Percentiles rank a stretch among this genome's conserved stretches.
These are phyloP conservation scores for Noccaea bulbosa DNA, from an alignment of 345 rosid genomes.

Conservation along the genomic window DNA sequence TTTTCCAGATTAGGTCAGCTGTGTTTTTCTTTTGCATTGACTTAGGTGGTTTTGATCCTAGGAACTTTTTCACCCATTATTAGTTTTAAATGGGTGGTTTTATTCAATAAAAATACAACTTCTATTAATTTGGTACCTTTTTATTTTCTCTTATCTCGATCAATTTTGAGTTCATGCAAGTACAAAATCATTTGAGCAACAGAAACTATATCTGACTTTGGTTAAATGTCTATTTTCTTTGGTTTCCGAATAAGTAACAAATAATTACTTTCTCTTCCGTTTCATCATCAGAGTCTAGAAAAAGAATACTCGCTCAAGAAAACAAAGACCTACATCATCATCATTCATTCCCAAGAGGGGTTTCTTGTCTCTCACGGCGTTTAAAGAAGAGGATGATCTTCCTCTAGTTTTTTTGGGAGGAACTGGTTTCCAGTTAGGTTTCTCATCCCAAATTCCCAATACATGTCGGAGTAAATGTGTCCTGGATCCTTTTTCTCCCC, in stretches of 20 bases:
- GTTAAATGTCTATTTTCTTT: not conserved
- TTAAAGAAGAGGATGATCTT: constrained; percentile 58
- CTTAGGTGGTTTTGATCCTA: constrained; percentile 14
- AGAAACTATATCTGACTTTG: not conserved
- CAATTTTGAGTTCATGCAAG: not conserved
- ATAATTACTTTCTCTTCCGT: too few relatives aligned
- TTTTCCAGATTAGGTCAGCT: constrained; percentile 5
- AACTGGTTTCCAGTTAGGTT: constrained; percentile 71
- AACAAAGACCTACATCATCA: too few relatives aligned
- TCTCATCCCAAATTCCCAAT: constrained; percentile 93
- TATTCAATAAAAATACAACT: constrained; percentile 12
- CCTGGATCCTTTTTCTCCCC: constrained; percentile 61
- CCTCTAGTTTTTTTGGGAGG: constrained; percentile 63
- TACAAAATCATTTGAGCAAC: too few relatives aligned
- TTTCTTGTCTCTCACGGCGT: not conserved
- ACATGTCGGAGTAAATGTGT: constrained; percentile 78
- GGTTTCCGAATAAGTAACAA: too few relatives aligned
- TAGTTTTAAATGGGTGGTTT: not conserved
- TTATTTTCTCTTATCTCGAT: not conserved
- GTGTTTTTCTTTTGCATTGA: not conserved
- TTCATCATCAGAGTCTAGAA: too few relatives aligned
- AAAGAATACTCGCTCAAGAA: too few relatives aligned
- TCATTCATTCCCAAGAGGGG: not conserved
- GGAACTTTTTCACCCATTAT: not conserved
- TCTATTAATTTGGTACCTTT: not conserved